Percentiles rank a stretch among this genome's conserved stretches.
These are phyloP conservation scores for Diaporthe capsici DNA, from an alignment of 2,329 filamentous ascomycete species.

Conservation along the genomic window DNA sequence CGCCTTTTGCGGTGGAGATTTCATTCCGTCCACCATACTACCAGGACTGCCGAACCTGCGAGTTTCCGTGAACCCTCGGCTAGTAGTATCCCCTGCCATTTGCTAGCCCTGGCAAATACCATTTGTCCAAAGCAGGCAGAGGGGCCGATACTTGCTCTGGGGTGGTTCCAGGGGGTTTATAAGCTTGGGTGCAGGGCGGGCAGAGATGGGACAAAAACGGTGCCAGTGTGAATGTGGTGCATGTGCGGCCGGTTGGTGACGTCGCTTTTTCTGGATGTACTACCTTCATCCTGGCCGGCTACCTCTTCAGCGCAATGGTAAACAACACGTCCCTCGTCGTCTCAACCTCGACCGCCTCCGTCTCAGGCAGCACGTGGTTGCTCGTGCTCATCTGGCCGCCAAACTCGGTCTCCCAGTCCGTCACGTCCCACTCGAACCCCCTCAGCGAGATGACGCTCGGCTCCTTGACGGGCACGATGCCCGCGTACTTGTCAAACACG, in stretches of 20 bases:
- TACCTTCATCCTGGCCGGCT: background rate
- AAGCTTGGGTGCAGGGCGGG: too few relatives aligned
- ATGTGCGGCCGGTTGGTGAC: background rate
- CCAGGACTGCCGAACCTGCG: background rate
- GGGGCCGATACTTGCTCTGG: background rate
- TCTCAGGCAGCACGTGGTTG: constrained; percentile 77
- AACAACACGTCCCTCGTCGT: constrained; percentile 78
- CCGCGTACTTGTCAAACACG: constrained; percentile 83
- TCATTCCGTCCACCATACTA: background rate
- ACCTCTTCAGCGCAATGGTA: constrained; percentile 74
- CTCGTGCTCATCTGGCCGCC: constrained; percentile 83
- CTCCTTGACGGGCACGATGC: constrained; percentile 88
- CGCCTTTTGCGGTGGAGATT: background rate
- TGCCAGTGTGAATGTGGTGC: background rate
- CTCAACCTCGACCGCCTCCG: constrained; percentile 72
- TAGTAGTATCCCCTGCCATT: background rate
- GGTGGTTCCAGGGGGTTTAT: background rate
- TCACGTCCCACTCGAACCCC: constrained; percentile 93
- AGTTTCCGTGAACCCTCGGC: background rate
- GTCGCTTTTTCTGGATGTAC: background rate
- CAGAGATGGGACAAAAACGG: background rate
- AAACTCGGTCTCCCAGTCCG: constrained; percentile 83
- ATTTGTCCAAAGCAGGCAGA: background rate
- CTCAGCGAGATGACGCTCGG: constrained; percentile 82
- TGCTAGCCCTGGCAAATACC: background rate